Base-by-base conservation (phyloP, 78 protist species). In the Cavenderia fasciculata region DNA sequence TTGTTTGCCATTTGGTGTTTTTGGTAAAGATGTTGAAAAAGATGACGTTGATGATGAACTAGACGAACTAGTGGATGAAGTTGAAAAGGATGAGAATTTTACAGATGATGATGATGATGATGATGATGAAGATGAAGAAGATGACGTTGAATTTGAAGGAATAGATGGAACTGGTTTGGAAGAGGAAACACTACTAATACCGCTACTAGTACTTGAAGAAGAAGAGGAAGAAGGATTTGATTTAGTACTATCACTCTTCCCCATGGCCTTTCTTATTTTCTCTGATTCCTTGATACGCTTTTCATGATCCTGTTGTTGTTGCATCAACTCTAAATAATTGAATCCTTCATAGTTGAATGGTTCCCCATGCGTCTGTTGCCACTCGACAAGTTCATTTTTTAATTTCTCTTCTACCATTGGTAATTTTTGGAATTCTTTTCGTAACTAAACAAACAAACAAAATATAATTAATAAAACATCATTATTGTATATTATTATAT, bases 41-140 rank as follows among this genome's bases (percentile, higher is more conserved):
- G n/a, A n/a, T n/a, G n/a, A n/a, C n/a, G n/a, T n/a, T n/a, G n/a
- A n/a, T n/a, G n/a, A n/a, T n/a, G n/a, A n/a, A n/a, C n/a, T n/a
- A n/a, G n/a, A n/a, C n/a, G n/a, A n/a, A n/a, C n/a, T n/a, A n/a
- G n/a, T n/a, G n/a, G n/a, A n/a, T n/a, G n/a, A n/a, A n/a, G n/a
- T n/a, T n/a, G n/a, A n/a, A n/a, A n/a, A n/a, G n/a, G n/a, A n/a
- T n/a, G n/a, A n/a, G n/a, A n/a, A n/a, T n/a, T n/a, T n/a, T n/a
- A n/a, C n/a, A n/a, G n/a, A n/a, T n/a, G n/a, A n/a, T 65, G 90
- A 78, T 4, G 79, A 68, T 7, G 78, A 68, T 43, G 90, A 78
- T 2, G 90, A 68, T 18, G 34, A 21, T 66, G 72, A 38, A 19
- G 18, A 33, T 19, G 27, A 49, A 19, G 54, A 49, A 18, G 76